A percentile compares a stretch with the other conserved stretches of the same genome.
These are phyloP conservation scores for Pseudogymnoascus sp. DNA, from an alignment of 2,329 filamentous ascomycete species.

Conservation along the genomic window DNA sequence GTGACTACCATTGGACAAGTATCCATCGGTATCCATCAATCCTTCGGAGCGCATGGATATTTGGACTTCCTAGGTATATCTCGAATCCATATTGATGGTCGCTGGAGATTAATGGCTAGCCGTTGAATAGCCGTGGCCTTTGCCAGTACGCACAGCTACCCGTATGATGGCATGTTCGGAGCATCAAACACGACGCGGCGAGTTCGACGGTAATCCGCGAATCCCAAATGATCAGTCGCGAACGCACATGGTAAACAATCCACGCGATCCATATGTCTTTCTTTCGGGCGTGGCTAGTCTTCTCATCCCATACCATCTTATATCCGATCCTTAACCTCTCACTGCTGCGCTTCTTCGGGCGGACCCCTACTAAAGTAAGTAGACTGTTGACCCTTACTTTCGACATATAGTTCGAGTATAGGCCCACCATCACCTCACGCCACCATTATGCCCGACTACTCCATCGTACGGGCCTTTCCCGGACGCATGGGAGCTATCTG, in stretches of 20 bases:
- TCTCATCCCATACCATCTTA: not conserved
- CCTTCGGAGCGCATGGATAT: not conserved
- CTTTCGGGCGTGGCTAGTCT: not conserved
- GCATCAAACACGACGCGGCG: not conserved
- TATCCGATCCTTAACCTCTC: not conserved
- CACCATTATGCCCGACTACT: not conserved
- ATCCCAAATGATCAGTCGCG: not conserved
- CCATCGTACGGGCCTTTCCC: not conserved
- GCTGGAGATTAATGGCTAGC: not conserved
- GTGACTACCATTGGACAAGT: not conserved
- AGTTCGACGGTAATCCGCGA: not conserved
- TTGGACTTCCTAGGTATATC: not conserved
- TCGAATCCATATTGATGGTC: not conserved
- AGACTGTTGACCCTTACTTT: not conserved
- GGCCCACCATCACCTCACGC: not conserved
- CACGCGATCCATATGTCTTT: not conserved
- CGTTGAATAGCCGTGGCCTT: not conserved
- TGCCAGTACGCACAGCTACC: not conserved
- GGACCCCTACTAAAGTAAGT: not conserved
- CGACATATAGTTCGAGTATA: not conserved
- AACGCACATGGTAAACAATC: not conserved
- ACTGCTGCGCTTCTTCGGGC: not conserved
- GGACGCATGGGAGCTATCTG: not conserved
- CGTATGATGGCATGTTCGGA: not conserved
- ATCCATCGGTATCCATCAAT: not conserved